Evolutionary conservation across 495 filamentous ascomycete genomes (phyloP), one percentile per base, ranked within the genome.

Genomic region (Filosporella fistucella): DNA sequence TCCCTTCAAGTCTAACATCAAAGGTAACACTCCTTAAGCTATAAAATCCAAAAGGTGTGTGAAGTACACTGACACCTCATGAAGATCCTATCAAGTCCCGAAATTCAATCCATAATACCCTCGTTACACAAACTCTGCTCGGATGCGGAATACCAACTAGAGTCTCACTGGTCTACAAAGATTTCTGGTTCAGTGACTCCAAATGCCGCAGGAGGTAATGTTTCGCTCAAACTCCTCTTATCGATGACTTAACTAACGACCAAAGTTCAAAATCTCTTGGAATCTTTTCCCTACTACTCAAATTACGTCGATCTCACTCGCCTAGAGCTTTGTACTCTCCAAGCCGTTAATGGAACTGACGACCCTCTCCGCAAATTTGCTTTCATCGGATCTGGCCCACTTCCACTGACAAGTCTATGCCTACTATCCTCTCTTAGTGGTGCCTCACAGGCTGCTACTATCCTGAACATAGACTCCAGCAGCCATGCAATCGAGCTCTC

Each of bases 361-460:
- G 2, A 39, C 33, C 2, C 39, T 16, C 45, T 44, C 3, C 5
- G 17, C 13, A 53, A 39, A 26, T 56, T 64, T 12, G 63, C 60
- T 14, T 67, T 74, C 49, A 55, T 75, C 2, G 71, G 72, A 11
- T 68, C 62, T 12, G 71, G 72, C 6, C 69, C 69, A 0, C 42
- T 76, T 2, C 72, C 70, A 0, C 36, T 72, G 18, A 68, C 65
- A 0, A 60, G 60, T 4, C 38, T 74, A 11, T 67, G 66, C 42
- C 37, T 71, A 20, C 11, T n/a, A n/a, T n/a, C n/a, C n/a, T n/a
- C n/a, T n/a, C n/a, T n/a, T n/a, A n/a, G n/a, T n/a, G n/a, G n/a
- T n/a, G n/a, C n/a, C n/a, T n/a, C n/a, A n/a, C n/a, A n/a, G n/a
- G n/a, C n/a, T n/a, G n/a, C n/a, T n/a, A n/a, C 24, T 7, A 51